Percentiles rank a stretch among this genome's conserved stretches.
These are phyloP conservation scores for Lathyrus oleraceus DNA, from an alignment of 306 rosid species.

Conservation along the genomic window DNA sequence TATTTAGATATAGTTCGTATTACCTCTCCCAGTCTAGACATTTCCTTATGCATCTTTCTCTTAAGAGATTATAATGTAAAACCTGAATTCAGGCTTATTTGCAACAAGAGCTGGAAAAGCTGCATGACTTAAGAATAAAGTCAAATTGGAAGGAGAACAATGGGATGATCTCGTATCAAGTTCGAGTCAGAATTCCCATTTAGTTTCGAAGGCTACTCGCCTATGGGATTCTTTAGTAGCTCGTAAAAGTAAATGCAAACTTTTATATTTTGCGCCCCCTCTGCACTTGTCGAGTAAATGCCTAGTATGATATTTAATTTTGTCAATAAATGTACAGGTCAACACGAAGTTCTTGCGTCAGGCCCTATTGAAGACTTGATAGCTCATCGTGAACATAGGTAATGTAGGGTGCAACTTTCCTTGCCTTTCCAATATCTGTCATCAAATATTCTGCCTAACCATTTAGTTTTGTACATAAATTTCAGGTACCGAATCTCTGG, in stretches of 20 bases:
- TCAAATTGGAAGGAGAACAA: constrained; percentile 94
- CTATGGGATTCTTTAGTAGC: constrained; percentile 97
- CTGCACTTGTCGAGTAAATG: constrained; percentile 19
- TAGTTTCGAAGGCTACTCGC: constrained; percentile 95
- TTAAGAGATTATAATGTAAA: constrained; percentile 32
- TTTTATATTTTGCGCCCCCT: not conserved
- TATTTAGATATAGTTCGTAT: constrained; percentile 10
- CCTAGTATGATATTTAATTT: constrained; percentile 23
- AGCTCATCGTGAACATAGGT: constrained; percentile 99
- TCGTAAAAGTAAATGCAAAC: constrained; percentile 78
- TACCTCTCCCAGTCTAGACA: constrained; percentile 7
- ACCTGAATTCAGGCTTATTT: constrained; percentile 78
- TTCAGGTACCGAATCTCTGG: constrained; percentile 97
- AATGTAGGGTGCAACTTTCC: constrained; percentile 32
- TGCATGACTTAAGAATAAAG: constrained; percentile 90
- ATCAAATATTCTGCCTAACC: constrained; percentile 31
- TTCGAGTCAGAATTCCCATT: constrained; percentile 96
- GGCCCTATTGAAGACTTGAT: constrained; percentile 98
- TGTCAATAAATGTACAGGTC: constrained; percentile 52
- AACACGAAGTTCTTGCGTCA: constrained; percentile 98
- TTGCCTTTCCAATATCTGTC: constrained; percentile 18
- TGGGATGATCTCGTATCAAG: constrained; percentile 99
- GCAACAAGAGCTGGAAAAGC: constrained; percentile 96
- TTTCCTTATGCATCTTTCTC: constrained; percentile 11
- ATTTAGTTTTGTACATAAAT: constrained; percentile 36